Evolutionary conservation across 2,329 filamentous ascomycete species (phyloP).

Genomic region (Penicillium rolfsii): DNA sequence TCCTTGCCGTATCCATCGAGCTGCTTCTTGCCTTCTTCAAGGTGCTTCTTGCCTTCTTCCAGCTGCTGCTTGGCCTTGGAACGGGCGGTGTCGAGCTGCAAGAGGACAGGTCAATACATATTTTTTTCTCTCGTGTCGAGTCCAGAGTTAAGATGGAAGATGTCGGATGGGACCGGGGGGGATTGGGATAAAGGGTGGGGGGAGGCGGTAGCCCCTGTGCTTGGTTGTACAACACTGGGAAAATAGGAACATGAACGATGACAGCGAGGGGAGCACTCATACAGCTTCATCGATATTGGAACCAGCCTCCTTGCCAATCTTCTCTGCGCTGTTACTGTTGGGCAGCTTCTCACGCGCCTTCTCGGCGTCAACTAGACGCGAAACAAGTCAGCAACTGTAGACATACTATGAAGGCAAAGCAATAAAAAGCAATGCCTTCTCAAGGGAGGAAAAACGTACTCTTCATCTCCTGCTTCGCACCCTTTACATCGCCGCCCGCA

Average conservation of each 20-base stretch:
- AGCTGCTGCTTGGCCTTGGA: conserved; percentile 42
- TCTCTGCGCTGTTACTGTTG: conserved; percentile 64
- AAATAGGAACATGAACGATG: conserved; percentile 10
- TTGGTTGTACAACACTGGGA: background rate
- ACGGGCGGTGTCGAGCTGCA: conserved; percentile 64
- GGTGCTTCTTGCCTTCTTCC: background rate
- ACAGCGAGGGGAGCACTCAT: conserved; percentile 42
- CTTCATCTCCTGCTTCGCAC: conserved; percentile 84
- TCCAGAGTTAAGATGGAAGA: background rate
- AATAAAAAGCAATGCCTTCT: no score
- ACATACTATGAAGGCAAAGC: no score
- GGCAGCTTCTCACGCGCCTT: conserved; percentile 69
- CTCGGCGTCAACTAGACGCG: conserved; percentile 70
- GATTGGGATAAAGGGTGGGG: background rate
- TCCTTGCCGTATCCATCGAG: conserved; percentile 68
- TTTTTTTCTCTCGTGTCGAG: no score
- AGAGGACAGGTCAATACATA: background rate
- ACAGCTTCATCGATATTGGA: conserved; percentile 71
- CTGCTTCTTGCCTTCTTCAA: conserved; percentile 59
- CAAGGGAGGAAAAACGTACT: conserved; percentile 58
- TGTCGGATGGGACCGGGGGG: no score
- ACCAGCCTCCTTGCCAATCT: conserved; percentile 64
- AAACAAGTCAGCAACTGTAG: background rate
- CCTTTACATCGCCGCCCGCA: conserved; percentile 78
- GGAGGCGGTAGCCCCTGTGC: background rate